Percentiles rank a stretch among this genome's conserved stretches.
phyloP scores from a whole-genome alignment of 2,329 filamentous ascomycete species.

The Dothiorella sarmentorum region DNA sequence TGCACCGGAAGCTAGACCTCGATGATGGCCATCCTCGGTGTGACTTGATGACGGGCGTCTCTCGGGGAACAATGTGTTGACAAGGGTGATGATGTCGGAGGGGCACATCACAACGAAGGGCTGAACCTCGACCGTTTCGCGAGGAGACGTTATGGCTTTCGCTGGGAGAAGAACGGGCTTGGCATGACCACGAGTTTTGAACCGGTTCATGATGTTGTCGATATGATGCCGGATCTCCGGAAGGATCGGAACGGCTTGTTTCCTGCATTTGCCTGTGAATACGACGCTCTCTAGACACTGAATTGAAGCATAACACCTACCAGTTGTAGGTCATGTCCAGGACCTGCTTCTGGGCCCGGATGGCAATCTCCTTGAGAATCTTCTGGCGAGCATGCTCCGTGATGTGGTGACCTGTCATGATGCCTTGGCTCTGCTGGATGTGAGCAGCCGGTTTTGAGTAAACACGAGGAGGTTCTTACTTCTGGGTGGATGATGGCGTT shows the following conservation, averaged over 20 bases:
- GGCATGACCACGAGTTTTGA: constrained; percentile 41
- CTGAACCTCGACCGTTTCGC: constrained; percentile 74
- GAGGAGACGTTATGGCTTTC: constrained; percentile 66
- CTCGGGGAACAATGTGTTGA: constrained; percentile 81
- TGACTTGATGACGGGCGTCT: constrained; percentile 59
- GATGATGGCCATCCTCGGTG: constrained; percentile 44
- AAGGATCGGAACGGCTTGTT: constrained; percentile 61
- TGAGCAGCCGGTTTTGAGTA: constrained; percentile 30
- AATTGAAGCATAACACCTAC: constrained; percentile 44
- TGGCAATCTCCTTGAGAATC: constrained; percentile 69
- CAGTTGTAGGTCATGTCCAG: constrained; percentile 69
- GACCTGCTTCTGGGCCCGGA: constrained; percentile 74
- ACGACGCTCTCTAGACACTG: constrained; percentile 20
- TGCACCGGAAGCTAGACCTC: constrained; percentile 45
- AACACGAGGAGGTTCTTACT: constrained; percentile 44
- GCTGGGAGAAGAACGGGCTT: constrained; percentile 64
- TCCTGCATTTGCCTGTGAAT: constrained; percentile 37
- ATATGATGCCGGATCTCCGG: constrained; percentile 64
- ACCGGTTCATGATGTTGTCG: constrained; percentile 65
- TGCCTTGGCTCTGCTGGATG: constrained; percentile 50
- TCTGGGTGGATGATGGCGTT: constrained; percentile 86
- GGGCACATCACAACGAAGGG: constrained; percentile 77
- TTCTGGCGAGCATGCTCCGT: constrained; percentile 84
- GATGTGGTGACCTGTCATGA: constrained; percentile 86
- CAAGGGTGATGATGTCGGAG: constrained; percentile 72